Evolutionary conservation across 306 rosid genomes (phyloP).

Genomic region (Castanea mollissima): DNA sequence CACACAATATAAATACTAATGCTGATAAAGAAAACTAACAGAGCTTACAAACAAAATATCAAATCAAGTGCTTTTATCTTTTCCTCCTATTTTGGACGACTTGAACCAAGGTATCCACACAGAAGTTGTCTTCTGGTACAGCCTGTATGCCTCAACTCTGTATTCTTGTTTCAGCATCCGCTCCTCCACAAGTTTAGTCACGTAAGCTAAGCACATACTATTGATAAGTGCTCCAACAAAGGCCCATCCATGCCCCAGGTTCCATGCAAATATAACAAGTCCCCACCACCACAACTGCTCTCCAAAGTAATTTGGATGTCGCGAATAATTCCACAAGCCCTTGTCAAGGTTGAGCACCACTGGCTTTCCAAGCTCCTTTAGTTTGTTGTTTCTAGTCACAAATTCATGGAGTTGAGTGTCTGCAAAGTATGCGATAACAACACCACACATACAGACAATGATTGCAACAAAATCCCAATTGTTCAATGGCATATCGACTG

Average conservation of each 20-base stretch:
- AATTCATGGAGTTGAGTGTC: conserved; percentile 79
- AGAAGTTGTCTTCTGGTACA: conserved; percentile 85
- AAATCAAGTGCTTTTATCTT: conserved; percentile 61
- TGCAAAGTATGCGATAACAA: conserved; percentile 70
- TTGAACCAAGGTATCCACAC: conserved; percentile 89
- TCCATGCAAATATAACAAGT: conserved; percentile 65
- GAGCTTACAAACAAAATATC: conserved; percentile 1
- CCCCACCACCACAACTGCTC: conserved; percentile 99
- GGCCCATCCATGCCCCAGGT: conserved; percentile 69
- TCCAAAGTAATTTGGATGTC: conserved; percentile 90
- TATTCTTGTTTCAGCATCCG: conserved; percentile 70
- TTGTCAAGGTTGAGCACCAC: conserved; percentile 48
- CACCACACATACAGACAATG: conserved; percentile 48
- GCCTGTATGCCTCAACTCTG: conserved; percentile 67
- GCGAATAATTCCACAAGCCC: conserved; percentile 77
- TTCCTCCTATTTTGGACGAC: conserved; percentile 40
- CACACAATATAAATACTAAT: conserved; percentile 2
- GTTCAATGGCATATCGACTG: conserved; percentile 55
- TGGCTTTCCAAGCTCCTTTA: conserved; percentile 56
- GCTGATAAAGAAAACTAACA: conserved; percentile 19
- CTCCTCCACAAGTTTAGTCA: conserved; percentile 81
- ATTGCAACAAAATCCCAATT: conserved; percentile 62
- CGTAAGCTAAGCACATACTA: conserved; percentile 76
- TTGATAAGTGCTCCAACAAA: conserved; percentile 62
- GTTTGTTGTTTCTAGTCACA: conserved; percentile 55